These are phyloP conservation scores for Annulohypoxylon maeteangense DNA, from an alignment of 495 filamentous ascomycete species.

Conservation along the genomic window DNA sequence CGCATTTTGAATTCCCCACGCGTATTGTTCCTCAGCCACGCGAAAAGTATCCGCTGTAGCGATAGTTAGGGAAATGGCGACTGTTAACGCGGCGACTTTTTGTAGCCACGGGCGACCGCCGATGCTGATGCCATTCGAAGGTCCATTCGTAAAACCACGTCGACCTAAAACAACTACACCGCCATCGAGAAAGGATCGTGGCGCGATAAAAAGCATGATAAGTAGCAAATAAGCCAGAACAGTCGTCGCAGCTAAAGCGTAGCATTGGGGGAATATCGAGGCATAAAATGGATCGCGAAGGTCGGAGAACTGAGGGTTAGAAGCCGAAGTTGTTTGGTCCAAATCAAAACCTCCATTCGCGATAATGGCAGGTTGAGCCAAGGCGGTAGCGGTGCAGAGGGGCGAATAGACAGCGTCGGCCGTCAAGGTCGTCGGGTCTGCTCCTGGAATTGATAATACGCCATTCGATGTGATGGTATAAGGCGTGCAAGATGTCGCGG, in stretches of 20 bases:
- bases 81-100: constrained; percentile 89
- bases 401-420: constrained; percentile 72
- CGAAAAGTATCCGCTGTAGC: constrained; percentile 89
- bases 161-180: constrained; percentile 81
- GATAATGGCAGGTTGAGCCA: constrained; percentile 55
- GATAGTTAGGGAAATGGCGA: constrained; percentile 91
- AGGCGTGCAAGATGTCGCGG: constrained; percentile 63
- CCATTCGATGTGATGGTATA: constrained; percentile 72
- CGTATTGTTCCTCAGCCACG: constrained; percentile 83
- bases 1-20: constrained; percentile 75
- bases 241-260: constrained; percentile 89
- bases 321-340: constrained; percentile 47
- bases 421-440: constrained; percentile 68
- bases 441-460: constrained; percentile 66
- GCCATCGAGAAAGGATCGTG: constrained; percentile 87
- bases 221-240: constrained; percentile 94
- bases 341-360: constrained; percentile 57
- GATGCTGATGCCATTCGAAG: constrained; percentile 80
- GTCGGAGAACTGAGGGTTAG: constrained; percentile 59
- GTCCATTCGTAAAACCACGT: constrained; percentile 86
- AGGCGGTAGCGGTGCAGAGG: constrained; percentile 60
- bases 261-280: constrained; percentile 88
- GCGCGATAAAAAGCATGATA: constrained; percentile 93
- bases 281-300: constrained; percentile 89
- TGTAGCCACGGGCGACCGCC: constrained; percentile 95